These are phyloP conservation scores for Phytophthora europaea DNA, from an alignment of 352 stramenopile genomes.

Conservation along the genomic window DNA sequence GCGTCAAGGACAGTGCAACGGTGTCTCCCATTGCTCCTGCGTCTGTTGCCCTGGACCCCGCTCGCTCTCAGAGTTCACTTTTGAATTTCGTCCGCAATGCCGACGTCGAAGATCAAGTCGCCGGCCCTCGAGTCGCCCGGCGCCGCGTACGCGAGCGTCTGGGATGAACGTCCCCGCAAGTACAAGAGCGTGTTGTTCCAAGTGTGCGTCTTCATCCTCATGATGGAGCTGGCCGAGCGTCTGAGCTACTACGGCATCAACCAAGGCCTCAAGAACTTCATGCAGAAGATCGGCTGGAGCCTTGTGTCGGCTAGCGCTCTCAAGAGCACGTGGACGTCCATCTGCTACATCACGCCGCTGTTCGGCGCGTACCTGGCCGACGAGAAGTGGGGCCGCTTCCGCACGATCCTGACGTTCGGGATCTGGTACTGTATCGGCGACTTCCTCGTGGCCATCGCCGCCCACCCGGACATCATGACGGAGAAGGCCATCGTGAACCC, in stretches of 20 bases:
- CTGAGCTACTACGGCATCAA: constrained; percentile 89
- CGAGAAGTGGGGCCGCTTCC: constrained; percentile 70
- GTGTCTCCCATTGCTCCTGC: constrained; percentile 11
- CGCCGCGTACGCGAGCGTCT: constrained; percentile 36
- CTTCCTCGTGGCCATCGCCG: constrained; percentile 66
- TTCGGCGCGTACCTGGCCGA: constrained; percentile 43
- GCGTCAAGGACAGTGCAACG: constrained; percentile 24
- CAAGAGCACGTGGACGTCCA: constrained; percentile 52
- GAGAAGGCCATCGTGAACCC: constrained; percentile 45
- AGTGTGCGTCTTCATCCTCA: constrained; percentile 53
- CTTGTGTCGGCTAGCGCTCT: constrained; percentile 61
- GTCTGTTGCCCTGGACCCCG: background rate
- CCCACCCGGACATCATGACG: constrained; percentile 61
- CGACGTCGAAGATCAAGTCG: constrained; percentile 48
- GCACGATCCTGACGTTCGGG: constrained; percentile 66
- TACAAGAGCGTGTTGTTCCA: constrained; percentile 73
- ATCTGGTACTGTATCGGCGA: constrained; percentile 74
- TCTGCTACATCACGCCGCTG: constrained; percentile 37
- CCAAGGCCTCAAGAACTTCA: constrained; percentile 88
- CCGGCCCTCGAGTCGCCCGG: constrained; percentile 34
- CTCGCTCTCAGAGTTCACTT: background rate
- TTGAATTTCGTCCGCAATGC: background rate
- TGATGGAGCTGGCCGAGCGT: constrained; percentile 35
- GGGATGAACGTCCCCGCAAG: constrained; percentile 61
- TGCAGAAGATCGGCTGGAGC: constrained; percentile 74